Base-by-base conservation (phyloP, 2,329 filamentous ascomycete species). In the Paramyrothecium roridum region DNA sequence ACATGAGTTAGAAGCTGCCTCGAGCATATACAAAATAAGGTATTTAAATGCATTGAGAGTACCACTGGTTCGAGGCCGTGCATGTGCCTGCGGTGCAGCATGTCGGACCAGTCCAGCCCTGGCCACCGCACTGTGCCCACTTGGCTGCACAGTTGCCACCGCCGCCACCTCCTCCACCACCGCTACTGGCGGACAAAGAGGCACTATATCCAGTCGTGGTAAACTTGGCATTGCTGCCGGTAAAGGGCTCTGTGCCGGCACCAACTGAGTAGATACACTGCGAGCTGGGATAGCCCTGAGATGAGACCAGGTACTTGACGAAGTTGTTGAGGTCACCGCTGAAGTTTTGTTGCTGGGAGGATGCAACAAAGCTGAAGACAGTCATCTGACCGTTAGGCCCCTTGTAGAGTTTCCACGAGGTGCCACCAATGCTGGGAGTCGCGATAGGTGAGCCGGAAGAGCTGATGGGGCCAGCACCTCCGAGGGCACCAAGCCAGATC, bases 201-300 rank as follows among this genome's bases (percentile, higher is more conserved):
- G n/a, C 37, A 43, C 37, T 43, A 34, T 56, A 61, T 40, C 50
- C 47, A 3, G 52, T 52, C 13, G 59, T 61, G 13, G 61, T 61
- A 56, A 66, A 65, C 20, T 59, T 54, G 23, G 59, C 63, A 52
- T 78, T 70, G 43, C 61, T 73, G 30, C 81, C 82, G 55, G 73
- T 74, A 60, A 84, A 84, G 3, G 81, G 76, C 70, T 85, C 82
- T 3, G 82, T 84, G 8, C 82, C 82, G 13, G 80, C 80, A 55
- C 77, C 76, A 26, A 83, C 72, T 56, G 74, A 77, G 58, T 77
- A 73, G 56, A 87, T 63, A 60, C 81, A 82, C 73, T 86, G 79
- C 61, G 63, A 76, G 43, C 67, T 65, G 4, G 75, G 66, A 49
- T 82, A 70, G 1, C 76, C 76, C 59, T 85, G 72, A 60, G 73